Evolutionary conservation across 129 eudicot genomes (phyloP), one percentile per base, ranked within the genome.

Genomic region (Mikania micrantha): DNA sequence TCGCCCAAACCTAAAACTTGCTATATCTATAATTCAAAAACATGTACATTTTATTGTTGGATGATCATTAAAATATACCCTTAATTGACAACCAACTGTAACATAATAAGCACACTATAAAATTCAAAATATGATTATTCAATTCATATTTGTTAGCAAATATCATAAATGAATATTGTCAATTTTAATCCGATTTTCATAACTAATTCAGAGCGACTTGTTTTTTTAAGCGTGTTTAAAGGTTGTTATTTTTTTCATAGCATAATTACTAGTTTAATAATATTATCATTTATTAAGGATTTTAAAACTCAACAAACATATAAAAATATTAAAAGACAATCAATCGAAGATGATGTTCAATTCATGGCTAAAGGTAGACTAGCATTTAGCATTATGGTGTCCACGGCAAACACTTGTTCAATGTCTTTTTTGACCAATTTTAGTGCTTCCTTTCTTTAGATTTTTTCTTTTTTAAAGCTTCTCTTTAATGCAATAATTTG

Each of bases 341-440:
- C 71, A 11, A 67, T 13, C 47, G 10, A 44, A 45, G 29, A 31
- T 28, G 36, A 47, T 45, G 59, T 69, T 27, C 19, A 29, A 2
- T 29, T 2, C 2, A 39, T 39, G 74, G 29, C 13, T 58, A 70
- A 70, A 60, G 50, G 17, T 68, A 67, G 62, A 24, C 64, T 69
- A 24, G 65, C 40, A 16, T 25, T 29, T 19, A 57, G 57, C 44
- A 40, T 27, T 57, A 27, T 52, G 67, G 39, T 58, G 65, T 70
- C 58, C 67, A 70, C 58, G 45, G 44, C 45, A 58, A 40, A 28
- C 59, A 42, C 67, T 70, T 59, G 24, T 17, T 52, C 10, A 9
- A 41, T 9, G 50, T 10, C 67, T 10, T 58, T 70, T 70, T 70
- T 70, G 67, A 58, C 75, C 75, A 57, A 9, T 70, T 70, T 56